Base-by-base conservation (phyloP, 176 grass and related monocot genomes). In the Typha latifolia region DNA sequence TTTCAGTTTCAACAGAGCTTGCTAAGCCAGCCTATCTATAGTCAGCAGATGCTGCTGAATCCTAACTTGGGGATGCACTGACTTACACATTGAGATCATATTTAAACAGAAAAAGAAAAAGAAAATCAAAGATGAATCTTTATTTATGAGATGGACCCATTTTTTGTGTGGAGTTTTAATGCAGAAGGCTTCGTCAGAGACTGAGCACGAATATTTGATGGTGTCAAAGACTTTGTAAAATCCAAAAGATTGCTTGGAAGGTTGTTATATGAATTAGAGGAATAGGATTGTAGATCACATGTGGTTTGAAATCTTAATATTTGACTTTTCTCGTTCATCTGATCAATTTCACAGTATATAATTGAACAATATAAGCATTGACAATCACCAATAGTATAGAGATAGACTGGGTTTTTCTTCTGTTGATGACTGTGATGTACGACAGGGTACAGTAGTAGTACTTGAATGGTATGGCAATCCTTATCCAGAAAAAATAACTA, bases 11-110 rank as follows among this genome's bases (percentile, higher is more conserved):
- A 68, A 61, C 52, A 59, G 47, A 68, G 51, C 52, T 69, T 73
- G 18, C 66, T 83, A 15, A 72, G 64, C 32, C 74, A 72, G 62
- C 85, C 11, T 23, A 73, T 12, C 62, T 62, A 70, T 57, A 51
- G 53, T 61, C 82, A 84, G 52, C 86, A 90, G 26, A 69, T 87
- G 83, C 72, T 87, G 62, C 77, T 85, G 49, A 81, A 81, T 73
- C 80, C 84, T 71, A 66, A 84, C 79, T 69, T 69, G 73, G 78
- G 72, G 66, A 75, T 87, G 75, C 83, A 77, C 52, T 84, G 77
- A 81, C 34, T 14, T 48, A 80, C 37, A 43, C 37, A 10, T 43
- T 43, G 37, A 43, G 9, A 43, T 43, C 9, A 43, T 43, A 9
- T 43, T 43, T 3, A 43, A 43, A 43, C 9, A 43, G 37, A 10